phyloP scores from a whole-genome alignment of 2,329 filamentous ascomycete species.

The Paraphoma chrysanthemicola region DNA sequence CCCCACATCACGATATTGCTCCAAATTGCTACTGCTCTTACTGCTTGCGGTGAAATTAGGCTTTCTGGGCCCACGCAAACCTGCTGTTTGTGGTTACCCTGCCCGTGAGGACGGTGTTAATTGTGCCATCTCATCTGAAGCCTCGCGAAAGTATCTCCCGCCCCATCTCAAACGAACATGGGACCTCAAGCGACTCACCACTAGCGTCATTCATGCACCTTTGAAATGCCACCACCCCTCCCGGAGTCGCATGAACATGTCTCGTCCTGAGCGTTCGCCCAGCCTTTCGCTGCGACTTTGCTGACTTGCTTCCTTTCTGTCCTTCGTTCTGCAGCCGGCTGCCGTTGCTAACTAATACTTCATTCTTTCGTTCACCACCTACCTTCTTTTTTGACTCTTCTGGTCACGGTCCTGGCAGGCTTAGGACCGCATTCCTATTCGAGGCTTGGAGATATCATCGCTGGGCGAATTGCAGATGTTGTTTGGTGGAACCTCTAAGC shows the following conservation, averaged over 20 bases:
- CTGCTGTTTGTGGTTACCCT: constrained; percentile 23
- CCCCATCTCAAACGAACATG: constrained; percentile 46
- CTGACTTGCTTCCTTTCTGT: constrained; percentile 42
- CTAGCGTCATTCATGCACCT: constrained; percentile 47
- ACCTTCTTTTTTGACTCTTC: constrained; percentile 30
- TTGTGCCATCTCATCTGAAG: constrained; percentile 28
- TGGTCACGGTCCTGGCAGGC: constrained; percentile 44
- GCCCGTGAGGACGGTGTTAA: constrained; percentile 28
- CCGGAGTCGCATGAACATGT: constrained; percentile 42
- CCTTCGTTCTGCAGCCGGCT: constrained; percentile 48
- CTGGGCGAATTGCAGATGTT: constrained; percentile 44
- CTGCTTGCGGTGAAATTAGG: constrained; percentile 28
- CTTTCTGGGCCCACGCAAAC: constrained; percentile 11
- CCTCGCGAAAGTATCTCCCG: constrained; percentile 24
- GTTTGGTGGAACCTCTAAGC: constrained; percentile 35
- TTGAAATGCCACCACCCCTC: constrained; percentile 44
- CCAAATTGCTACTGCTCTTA: constrained; percentile 19
- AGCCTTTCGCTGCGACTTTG: constrained; percentile 41
- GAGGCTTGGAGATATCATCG: constrained; percentile 22
- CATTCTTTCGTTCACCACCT: constrained; percentile 36
- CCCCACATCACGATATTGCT: constrained; percentile 29
- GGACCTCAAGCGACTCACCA: constrained; percentile 41
- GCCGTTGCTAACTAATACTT: constrained; percentile 46
- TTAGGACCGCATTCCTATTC: constrained; percentile 33
- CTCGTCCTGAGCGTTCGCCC: constrained; percentile 44